These are phyloP conservation scores for Hylodesmum podocarpum DNA, from an alignment of 306 rosid genomes.

Conservation along the genomic window DNA sequence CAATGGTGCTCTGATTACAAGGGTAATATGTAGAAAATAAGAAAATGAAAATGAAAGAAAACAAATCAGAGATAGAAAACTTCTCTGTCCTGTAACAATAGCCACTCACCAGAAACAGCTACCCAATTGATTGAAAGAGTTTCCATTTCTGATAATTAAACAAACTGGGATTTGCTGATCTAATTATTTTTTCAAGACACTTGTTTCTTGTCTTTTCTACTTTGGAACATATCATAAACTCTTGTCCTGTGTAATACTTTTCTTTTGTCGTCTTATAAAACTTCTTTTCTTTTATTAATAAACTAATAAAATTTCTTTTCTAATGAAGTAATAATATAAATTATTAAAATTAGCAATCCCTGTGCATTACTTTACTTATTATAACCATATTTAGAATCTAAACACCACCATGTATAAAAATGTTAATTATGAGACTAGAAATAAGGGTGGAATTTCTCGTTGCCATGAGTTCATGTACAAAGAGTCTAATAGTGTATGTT, in stretches of 20 bases:
- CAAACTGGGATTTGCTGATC: not conserved
- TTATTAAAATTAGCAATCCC: not conserved
- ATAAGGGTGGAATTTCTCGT: not conserved
- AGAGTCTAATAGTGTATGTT: not conserved
- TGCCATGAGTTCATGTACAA: not conserved
- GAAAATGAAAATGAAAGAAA: not conserved
- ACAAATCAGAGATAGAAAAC: not conserved
- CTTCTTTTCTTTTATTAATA: too few relatives aligned
- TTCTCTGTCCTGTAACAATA: not conserved
- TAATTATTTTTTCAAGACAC: not conserved
- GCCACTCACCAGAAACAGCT: not conserved
- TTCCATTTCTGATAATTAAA: not conserved
- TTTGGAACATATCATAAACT: not conserved
- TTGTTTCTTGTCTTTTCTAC: not conserved
- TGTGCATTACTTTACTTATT: not conserved
- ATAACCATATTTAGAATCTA: not conserved
- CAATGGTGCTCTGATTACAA: not conserved
- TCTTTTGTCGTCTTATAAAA: not conserved
- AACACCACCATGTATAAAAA: not conserved
- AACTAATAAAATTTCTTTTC: not conserved
- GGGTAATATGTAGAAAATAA: not conserved
- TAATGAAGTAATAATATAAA: not conserved
- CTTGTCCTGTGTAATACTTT: not conserved
- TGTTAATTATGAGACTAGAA: not conserved
- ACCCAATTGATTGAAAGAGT: not conserved